Conservation (phyloP, 2,329 filamentous ascomycete genomes). For the Ophiostoma sp. region DNA sequence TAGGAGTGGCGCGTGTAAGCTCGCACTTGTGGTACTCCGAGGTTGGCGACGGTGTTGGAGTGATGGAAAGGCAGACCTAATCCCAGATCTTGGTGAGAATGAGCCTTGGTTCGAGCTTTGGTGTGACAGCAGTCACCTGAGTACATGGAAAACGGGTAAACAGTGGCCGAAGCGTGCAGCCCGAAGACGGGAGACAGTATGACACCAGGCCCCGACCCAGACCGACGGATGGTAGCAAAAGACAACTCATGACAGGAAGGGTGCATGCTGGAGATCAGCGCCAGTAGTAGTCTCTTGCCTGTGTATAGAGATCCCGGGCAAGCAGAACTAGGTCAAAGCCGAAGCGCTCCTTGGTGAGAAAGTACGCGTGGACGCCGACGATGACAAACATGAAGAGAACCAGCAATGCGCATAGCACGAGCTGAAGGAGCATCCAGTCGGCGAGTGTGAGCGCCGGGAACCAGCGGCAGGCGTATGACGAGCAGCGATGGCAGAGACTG, state of each 20-base stretch:
- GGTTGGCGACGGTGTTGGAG: neutral
- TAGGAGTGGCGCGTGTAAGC: neutral
- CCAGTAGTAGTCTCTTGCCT: neutral
- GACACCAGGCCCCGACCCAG: too few relatives aligned
- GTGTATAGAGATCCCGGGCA: neutral
- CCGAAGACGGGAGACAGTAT: too few relatives aligned
- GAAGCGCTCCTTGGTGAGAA: neutral
- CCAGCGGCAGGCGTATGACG: neutral
- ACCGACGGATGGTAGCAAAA: too few relatives aligned
- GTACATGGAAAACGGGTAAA: too few relatives aligned
- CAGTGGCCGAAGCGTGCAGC: too few relatives aligned
- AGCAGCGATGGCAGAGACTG: neutral
- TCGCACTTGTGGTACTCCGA: neutral
- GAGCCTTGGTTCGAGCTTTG: neutral
- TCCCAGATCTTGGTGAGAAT: neutral
- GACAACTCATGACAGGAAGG: neutral
- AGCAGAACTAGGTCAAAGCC: neutral
- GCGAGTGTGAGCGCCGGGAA: neutral
- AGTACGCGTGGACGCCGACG: neutral
- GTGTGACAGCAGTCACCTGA: too few relatives aligned
- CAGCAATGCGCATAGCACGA: neutral
- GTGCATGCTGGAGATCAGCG: neutral
- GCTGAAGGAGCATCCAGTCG: neutral
- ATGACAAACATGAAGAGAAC: neutral
- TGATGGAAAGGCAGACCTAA: neutral